Evolutionary conservation across 1,284 basidiomycete genomes (phyloP), one percentile per base, ranked within the genome.

Genomic region (Rhodotorula sp.): DNA sequence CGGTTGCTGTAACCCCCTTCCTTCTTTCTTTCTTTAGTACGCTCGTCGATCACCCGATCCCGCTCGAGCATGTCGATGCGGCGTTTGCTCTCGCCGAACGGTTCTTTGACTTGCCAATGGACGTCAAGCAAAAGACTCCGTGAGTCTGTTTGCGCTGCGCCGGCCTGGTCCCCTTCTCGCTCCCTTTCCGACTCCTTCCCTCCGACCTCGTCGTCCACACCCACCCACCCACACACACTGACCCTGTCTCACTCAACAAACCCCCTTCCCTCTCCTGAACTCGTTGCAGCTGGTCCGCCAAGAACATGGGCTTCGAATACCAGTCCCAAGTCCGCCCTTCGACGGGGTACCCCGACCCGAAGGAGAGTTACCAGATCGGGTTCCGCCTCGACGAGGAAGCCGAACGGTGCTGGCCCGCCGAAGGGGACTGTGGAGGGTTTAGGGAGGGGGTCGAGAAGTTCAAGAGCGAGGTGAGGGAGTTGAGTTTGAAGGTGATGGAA

Each of bases 301-400:
- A 74, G 48, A 78, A 79, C 63, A 77, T 77, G 76, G 79, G 78
- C 1, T 79, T 67, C 68, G 79, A 79, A 61, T 68, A 77, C 60
- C 51, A 52, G 48, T 54, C 63, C 12, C 79, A 80, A 69, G 63
- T 80, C 61, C 69, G 79, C 29, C 79, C 79, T 10, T 79, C 76
- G 16, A 80, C 79, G 10, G 79, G 79, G 14, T 75, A 75, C n/a
- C 72, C 77, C 12, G 79, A 80, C 49, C 74, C 74, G 57, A 80
- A 80, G 69, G 79, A 80, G 64, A 72, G 68, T 29, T 70, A 79
- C 58, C 79, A 80, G 69, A 69, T 80, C 56, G 74, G 77, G 20
- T 75, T 79, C 62, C 71, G 69, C 8, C 51, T 58, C 3, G 34
- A 47, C 8, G 56, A 43, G 18, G 70, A 73, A 43, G 65, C 76